A percentile compares a stretch with the other conserved stretches of the same genome.
Conservation (phyloP, 139 green algal species). For the Chlamydomonas sp. region DNA sequence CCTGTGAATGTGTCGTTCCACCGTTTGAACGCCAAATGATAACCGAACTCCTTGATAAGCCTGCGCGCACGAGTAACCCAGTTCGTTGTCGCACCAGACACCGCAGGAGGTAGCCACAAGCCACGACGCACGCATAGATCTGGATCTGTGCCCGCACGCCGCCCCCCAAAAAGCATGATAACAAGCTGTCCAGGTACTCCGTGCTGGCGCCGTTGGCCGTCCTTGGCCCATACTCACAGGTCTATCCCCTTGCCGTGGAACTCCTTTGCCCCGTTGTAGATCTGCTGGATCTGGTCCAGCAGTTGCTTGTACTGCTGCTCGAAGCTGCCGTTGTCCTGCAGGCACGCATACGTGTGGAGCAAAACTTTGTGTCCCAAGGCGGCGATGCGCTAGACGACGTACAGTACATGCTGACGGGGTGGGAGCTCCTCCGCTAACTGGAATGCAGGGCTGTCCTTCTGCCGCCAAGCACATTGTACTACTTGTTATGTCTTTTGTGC, state of each 20-base stretch:
- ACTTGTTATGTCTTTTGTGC: no score
- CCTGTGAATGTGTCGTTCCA: slow-evolving; percentile 67
- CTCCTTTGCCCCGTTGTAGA: slow-evolving; percentile 69
- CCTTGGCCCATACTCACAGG: slow-evolving; percentile 47
- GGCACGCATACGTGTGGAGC: neutral
- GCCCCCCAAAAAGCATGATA: neutral
- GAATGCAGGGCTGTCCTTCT: no score
- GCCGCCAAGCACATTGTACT: no score
- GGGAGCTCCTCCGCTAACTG: no score
- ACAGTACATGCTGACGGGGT: no score
- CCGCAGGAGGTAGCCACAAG: neutral
- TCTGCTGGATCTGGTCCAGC: slow-evolving; percentile 56
- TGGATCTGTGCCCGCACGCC: no score
- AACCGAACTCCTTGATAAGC: slow-evolving; percentile 48
- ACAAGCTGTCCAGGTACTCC: neutral
- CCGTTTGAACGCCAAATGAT: slow-evolving; percentile 67
- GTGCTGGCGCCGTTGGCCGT: no score
- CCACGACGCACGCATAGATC: no score
- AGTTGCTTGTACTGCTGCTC: slow-evolving; percentile 63
- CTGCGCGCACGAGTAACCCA: neutral
- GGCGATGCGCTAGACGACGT: neutral
- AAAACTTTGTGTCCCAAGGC: neutral
- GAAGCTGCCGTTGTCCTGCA: slow-evolving; percentile 40
- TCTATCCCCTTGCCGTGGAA: slow-evolving; percentile 70
- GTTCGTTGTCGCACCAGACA: neutral